Percentiles rank a stretch among this genome's conserved stretches.
Conservation (phyloP, 371 early-diverging fungal species). For the Mucor racemosus region DNA sequence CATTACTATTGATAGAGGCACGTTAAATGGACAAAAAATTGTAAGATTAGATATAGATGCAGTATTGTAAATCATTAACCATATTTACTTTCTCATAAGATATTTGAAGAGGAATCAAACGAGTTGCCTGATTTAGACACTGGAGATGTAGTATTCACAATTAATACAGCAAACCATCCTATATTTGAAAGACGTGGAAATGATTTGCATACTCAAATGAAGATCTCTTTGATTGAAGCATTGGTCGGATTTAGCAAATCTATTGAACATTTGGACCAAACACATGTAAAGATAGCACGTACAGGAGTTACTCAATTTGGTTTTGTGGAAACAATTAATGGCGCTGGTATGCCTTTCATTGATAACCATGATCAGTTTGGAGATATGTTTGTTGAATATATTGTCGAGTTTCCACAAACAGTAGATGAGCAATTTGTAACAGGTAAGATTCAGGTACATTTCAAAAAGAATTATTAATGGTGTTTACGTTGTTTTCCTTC, state of each 20-base stretch:
- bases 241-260: constrained; percentile 85
- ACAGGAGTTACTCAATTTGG: constrained; percentile 71
- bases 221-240: constrained; percentile 86
- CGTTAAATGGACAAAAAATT: constrained; percentile 80
- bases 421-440: constrained; percentile 44
- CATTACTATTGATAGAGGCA: constrained; percentile 86
- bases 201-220: constrained; percentile 81
- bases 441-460: constrained; percentile 24
- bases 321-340: constrained; percentile 73
- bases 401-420: constrained; percentile 80
- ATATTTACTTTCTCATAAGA: background rate
- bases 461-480: background rate
- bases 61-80: background rate
- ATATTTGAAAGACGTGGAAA: constrained; percentile 82
- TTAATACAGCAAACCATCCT: constrained; percentile 80
- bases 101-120: constrained; percentile 91
- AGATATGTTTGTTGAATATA: constrained; percentile 88
- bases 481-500: background rate
- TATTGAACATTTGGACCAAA: constrained; percentile 86
- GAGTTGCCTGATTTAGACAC: constrained; percentile 86
- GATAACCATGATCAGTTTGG: constrained; percentile 73
- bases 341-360: constrained; percentile 83
- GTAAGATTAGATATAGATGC: background rate
- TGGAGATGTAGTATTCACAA: constrained; percentile 88
- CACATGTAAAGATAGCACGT: constrained; percentile 63